Evolutionary conservation across 345 rosid genomes (phyloP).

Genomic region (Rhodamnia rubescens): DNA sequence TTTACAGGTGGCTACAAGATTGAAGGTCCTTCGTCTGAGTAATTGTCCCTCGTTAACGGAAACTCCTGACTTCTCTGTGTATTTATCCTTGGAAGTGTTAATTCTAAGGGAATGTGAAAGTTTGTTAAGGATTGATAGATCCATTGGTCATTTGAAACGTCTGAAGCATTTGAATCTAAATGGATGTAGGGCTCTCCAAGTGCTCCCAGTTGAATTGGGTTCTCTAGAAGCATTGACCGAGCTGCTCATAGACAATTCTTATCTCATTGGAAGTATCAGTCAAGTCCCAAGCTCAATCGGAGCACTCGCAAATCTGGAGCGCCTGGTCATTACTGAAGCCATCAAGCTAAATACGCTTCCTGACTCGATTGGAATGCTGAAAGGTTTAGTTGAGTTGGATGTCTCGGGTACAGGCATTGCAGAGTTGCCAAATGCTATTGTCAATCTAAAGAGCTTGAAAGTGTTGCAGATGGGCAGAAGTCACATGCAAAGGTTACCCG

Average conservation of each 20-base stretch:
- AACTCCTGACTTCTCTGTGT: not conserved
- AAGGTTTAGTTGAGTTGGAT: not conserved
- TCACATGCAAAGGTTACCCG: fast-evolving
- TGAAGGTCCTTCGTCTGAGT: fast-evolving
- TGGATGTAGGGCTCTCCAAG: too few species aligned
- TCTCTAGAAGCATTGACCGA: too few species aligned
- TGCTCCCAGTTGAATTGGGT: too few species aligned
- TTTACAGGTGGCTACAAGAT: not conserved
- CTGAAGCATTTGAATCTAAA: too few species aligned
- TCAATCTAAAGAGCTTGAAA: not conserved
- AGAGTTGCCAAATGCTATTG: not conserved
- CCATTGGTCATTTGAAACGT: too few species aligned
- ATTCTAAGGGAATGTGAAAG: fast-evolving
- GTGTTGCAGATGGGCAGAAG: fast-evolving
- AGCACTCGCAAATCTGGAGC: too few species aligned
- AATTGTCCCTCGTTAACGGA: fast-evolving
- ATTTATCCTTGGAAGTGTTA: not conserved
- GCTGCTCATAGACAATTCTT: too few species aligned
- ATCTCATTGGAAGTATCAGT: too few species aligned
- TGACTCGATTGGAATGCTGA: not conserved
- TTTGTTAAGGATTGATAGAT: not conserved
- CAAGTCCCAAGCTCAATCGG: too few species aligned
- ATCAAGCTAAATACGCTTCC: too few species aligned
- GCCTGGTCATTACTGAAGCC: too few species aligned
- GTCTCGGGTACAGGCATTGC: fast-evolving